Evolutionary conservation across 2,329 filamentous ascomycete species (phyloP), one percentile per base, ranked within the genome.

Genomic region (Aspergillus ruber): DNA sequence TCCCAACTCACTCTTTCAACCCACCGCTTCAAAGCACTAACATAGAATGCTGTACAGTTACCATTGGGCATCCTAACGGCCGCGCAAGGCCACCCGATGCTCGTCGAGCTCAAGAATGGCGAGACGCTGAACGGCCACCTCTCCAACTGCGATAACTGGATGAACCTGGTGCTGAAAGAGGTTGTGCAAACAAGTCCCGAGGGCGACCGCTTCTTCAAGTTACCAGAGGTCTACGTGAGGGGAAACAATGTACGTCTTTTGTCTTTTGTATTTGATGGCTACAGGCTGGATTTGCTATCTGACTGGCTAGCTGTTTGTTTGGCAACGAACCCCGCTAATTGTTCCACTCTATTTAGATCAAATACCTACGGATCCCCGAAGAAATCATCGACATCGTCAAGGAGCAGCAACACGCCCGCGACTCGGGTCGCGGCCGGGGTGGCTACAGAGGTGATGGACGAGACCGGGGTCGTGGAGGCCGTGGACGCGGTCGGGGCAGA

Each of bases 71-170:
- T 98, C 44, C 80, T 98, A 53, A 97, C 88, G 63, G 91, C 91
- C 61, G 90, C 93, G 56, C 90, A 96, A 77, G 93, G 93, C 79
- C 89, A 96, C 68, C 91, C 93, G 3, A 97, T 96, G 86, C 85
- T 95, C 48, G 90, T 96, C 56, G 90, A 96, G 76, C 85, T 96
- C 57, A 96, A 96, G 78, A 95, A 91, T 65, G 90, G 90, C 74
- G 90, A 98, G 73, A 97, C 93, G 0, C 81, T 98, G 51, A 98
- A 97, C 73, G 93, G 93, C 54, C 90, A 96, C 65, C 78, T 98
- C 50, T 86, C 96, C 69, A 89, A 86, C 70, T 98, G 91, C 82
- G 93, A 98, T 70, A 98, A 91, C 43, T 98, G 93, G 90, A 98
- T 98, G 93, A 98, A 98, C 74, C 76, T 98, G 59, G 97, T 91